These are phyloP conservation scores for Penicillium sp. DNA, from an alignment of 2,329 filamentous ascomycete genomes.

Conservation along the genomic window DNA sequence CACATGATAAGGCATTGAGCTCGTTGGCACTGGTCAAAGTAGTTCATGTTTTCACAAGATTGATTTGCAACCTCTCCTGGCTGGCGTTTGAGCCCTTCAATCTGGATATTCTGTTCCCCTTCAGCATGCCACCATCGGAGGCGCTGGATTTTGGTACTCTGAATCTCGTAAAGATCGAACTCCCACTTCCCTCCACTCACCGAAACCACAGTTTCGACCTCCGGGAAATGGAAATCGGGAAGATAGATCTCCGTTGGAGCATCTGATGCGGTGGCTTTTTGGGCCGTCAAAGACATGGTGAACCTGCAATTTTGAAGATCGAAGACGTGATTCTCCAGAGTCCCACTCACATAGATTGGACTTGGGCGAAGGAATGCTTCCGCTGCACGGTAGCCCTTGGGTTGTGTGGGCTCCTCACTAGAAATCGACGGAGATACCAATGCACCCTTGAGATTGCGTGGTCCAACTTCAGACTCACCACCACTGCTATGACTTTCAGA, in stretches of 20 bases:
- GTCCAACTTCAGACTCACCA: constrained; percentile 60
- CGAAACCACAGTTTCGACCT: constrained; percentile 68
- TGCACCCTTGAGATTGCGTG: constrained; percentile 72
- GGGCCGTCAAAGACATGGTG: constrained; percentile 66
- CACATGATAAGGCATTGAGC: constrained; percentile 56
- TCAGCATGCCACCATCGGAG: constrained; percentile 91
- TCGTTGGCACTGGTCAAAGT: constrained; percentile 64
- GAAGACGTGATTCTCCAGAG: constrained; percentile 72
- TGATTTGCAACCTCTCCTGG: constrained; percentile 42
- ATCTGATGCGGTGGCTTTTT: constrained; percentile 60
- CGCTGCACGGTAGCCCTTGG: constrained; percentile 78
- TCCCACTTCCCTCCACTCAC: constrained; percentile 89
- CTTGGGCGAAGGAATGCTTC: constrained; percentile 90
- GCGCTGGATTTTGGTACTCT: constrained; percentile 69
- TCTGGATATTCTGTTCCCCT: constrained; percentile 76
- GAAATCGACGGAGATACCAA: constrained; percentile 60
- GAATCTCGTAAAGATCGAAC: constrained; percentile 71
- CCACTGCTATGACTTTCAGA: constrained; percentile 53
- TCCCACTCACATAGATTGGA: constrained; percentile 73
- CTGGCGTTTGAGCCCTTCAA: constrained; percentile 71
- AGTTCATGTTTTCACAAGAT: constrained; percentile 72
- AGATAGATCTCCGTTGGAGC: constrained; percentile 80
- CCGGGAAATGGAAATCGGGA: constrained; percentile 90
- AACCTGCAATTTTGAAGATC: constrained; percentile 80
- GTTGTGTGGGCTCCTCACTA: constrained; percentile 56